These are phyloP conservation scores for Achlya hypogyna DNA, from an alignment of 352 stramenopile genomes.

Conservation along the genomic window DNA sequence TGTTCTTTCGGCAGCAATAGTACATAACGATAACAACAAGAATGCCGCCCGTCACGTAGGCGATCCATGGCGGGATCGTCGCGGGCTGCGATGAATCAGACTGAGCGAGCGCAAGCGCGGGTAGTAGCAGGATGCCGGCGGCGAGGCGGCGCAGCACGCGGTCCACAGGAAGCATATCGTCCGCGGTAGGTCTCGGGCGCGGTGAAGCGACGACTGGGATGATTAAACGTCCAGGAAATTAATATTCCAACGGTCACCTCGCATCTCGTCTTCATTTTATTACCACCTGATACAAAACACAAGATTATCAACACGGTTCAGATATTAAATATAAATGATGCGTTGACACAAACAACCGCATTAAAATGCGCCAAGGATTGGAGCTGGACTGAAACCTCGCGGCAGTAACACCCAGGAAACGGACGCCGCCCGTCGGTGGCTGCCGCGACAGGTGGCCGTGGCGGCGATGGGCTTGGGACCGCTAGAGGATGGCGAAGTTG, in stretches of 20 bases:
- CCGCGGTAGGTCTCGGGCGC: too few relatives aligned
- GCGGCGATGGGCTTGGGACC: too few relatives aligned
- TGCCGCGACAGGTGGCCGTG: too few relatives aligned
- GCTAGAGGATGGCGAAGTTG: too few relatives aligned
- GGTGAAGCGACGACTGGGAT: background rate
- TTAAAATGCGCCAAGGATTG: too few relatives aligned
- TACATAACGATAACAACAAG: constrained; percentile 84
- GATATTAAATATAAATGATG: too few relatives aligned
- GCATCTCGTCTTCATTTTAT: background rate
- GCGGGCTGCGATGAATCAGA: background rate
- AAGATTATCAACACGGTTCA: background rate
- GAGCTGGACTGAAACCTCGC: too few relatives aligned
- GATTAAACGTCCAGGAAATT: background rate
- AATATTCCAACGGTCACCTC: background rate
- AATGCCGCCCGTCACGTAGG: constrained; percentile 73
- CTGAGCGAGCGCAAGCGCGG: background rate
- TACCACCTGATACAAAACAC: background rate
- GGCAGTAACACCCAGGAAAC: background rate
- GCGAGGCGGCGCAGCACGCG: background rate
- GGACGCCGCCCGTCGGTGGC: too few relatives aligned
- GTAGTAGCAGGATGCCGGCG: background rate
- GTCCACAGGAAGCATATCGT: background rate
- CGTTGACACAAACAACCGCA: too few relatives aligned
- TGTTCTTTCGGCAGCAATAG: constrained; percentile 77
- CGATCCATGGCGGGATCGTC: constrained; percentile 59